Evolutionary conservation across 139 green algal species (phyloP).

Genomic region (Medakamo hakoo): DNA sequence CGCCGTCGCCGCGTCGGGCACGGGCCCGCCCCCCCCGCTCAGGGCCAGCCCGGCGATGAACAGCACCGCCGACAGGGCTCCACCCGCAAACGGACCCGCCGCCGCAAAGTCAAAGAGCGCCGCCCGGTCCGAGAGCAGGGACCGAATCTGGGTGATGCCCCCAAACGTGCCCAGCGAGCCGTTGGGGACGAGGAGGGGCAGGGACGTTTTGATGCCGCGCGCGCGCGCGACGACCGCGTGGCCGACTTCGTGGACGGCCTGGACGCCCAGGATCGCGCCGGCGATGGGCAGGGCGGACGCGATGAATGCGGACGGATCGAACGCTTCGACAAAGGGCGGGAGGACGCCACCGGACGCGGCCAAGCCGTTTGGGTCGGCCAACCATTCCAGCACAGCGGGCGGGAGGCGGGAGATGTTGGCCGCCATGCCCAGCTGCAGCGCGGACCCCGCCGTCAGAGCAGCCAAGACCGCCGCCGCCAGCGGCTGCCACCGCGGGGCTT

Average conservation of each 20-base stretch:
- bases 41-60: constrained; percentile 36
- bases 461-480: constrained; percentile 40
- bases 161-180: constrained; percentile 76
- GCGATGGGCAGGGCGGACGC: constrained; percentile 40
- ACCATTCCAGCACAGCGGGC: constrained; percentile 52
- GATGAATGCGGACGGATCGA: constrained; percentile 60
- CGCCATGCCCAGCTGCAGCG: constrained; percentile 52
- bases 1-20: too few species aligned
- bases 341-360: constrained; percentile 25
- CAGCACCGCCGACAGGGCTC: constrained; percentile 24
- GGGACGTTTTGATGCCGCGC: constrained; percentile 45
- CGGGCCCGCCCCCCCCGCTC: constrained; percentile 2
- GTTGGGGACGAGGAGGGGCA: constrained; percentile 77
- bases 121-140: constrained; percentile 29
- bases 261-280: constrained; percentile 30
- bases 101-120: constrained; percentile 71
- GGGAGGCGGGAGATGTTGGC: constrained; percentile 59
- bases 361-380: constrained; percentile 50
- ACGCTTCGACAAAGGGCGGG: constrained; percentile 47
- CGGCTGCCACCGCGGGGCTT: constrained; percentile 43
- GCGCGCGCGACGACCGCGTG: constrained; percentile 32
- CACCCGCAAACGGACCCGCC: constrained; percentile 42
- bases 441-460: constrained; percentile 45
- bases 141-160: constrained; percentile 68
- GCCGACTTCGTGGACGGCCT: constrained; percentile 66